Base-by-base conservation (phyloP, 2,329 filamentous ascomycete genomes). In the Botryotinia globosa region DNA sequence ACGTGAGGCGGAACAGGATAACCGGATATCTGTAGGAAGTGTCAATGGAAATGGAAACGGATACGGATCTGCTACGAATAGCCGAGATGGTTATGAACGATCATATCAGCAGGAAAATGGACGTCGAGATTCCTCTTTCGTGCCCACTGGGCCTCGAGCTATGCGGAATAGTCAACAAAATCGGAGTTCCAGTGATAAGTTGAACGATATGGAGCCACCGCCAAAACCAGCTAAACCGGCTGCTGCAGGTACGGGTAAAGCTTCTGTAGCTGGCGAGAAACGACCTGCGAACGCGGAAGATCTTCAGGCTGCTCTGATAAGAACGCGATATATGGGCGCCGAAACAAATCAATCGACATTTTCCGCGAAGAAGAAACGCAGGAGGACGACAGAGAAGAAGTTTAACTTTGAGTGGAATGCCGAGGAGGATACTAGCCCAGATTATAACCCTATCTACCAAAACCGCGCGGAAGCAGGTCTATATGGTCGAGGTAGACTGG, bases 331-430 rank as follows among this genome's bases (percentile, higher is more conserved):
- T 80, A 94, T 98, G 87, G 96, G 96, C 4, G 92, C 93, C 1
- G 93, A 97, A 76, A 89, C 92, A 69, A 97, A 96, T 76, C 89
- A 91, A 75, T 94, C 92, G 7, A 97, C 88, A 54, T 98, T 98
- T 80, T 97, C 94, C 0, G 94, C 94, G 1, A 93, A 96, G 84
- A 99, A 98, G 87, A 98, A 98, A 85, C 89, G 95, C 72, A 92
- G 93, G 84, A 88, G 95, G 74, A 97, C 94, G 1, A 96, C 93
- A 1, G 95, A 97, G 80, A 94, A 94, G 83, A 98, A 99, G 81
- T 99, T 99, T 85, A 99, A 98, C 79, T 99, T 99, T 79, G 96
- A 97, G 78, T 99, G 96, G 96, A 97, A 97, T 77, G 88, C 90
- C 1, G 93, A 97, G 74, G 96, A 99, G 80, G 96, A 99, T 82